Conservation (phyloP, 768 basidiomycete genomes). For the Hirschioporus abietinus region DNA sequence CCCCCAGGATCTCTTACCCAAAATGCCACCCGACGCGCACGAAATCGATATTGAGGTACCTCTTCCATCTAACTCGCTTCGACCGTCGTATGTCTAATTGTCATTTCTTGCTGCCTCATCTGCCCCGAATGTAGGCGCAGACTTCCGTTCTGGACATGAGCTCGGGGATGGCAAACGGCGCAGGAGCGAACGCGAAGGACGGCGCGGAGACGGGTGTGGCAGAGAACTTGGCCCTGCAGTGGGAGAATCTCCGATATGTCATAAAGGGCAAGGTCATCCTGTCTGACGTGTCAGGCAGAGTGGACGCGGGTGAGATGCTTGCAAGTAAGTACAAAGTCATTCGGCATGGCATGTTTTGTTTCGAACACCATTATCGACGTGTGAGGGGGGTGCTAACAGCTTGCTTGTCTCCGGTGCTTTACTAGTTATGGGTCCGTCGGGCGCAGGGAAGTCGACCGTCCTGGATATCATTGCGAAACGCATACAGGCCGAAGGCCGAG, state of each 20-base stretch:
- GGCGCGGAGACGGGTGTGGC: background rate
- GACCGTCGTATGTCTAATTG: background rate
- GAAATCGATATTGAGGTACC: background rate
- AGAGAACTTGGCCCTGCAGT: background rate
- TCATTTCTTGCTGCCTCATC: background rate
- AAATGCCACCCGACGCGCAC: background rate
- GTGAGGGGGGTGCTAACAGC: no score
- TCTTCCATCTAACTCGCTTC: background rate
- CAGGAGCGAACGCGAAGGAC: background rate
- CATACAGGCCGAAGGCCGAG: conserved; percentile 24
- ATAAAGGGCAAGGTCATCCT: conserved; percentile 16
- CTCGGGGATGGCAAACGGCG: background rate
- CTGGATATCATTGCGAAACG: conserved; percentile 49
- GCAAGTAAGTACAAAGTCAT: conserved; percentile 15
- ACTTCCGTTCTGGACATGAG: background rate
- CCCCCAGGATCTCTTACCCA: no score
- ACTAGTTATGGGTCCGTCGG: conserved; percentile 46
- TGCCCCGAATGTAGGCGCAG: background rate
- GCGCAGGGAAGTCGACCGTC: conserved; percentile 47
- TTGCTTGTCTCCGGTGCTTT: no score
- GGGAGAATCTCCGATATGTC: conserved; percentile 3
- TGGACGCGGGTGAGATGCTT: conserved; percentile 20
- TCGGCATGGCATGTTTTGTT: background rate
- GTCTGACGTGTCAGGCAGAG: conserved; percentile 11
- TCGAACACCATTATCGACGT: no score